Conservation (phyloP, 306 rosid species). For the Gastrolobium bilobum region DNA sequence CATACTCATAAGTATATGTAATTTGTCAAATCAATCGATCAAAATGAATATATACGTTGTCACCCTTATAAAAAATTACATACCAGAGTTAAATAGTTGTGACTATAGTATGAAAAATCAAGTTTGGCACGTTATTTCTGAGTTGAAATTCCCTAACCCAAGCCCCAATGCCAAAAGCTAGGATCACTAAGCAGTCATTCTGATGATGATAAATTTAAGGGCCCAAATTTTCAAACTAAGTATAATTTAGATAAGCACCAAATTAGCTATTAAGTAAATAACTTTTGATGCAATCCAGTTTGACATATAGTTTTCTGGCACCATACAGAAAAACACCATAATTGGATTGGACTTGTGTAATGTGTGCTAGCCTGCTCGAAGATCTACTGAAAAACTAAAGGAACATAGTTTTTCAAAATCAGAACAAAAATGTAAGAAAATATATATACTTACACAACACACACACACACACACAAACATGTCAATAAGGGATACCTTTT, state of each 20-base stretch:
- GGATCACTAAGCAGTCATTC: slow-evolving; percentile 27
- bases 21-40: not conserved
- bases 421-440: not conserved
- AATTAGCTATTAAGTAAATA: not conserved
- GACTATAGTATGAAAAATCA: slow-evolving; percentile 18
- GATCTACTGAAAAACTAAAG: slow-evolving; percentile 14
- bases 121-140: not conserved
- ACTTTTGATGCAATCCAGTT: not conserved
- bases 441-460: slow-evolving; percentile 28
- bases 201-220: not conserved
- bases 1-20: not conserved
- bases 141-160: slow-evolving; percentile 42
- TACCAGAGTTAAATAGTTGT: slow-evolving; percentile 12
- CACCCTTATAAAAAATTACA: not conserved
- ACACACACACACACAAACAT: not conserved
- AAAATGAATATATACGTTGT: slow-evolving; percentile 4
- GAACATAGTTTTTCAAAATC: not conserved
- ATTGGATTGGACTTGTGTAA: not conserved
- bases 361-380: not conserved
- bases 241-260: slow-evolving; percentile 20
- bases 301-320: slow-evolving; percentile 19
- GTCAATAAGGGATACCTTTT: not conserved
- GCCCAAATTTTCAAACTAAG: not conserved
- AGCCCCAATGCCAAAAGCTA: slow-evolving; percentile 12
- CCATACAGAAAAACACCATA: slow-evolving; percentile 29